Base-by-base conservation (phyloP, 371 early-diverging fungal species). In the Zancudomyces culisetae region DNA sequence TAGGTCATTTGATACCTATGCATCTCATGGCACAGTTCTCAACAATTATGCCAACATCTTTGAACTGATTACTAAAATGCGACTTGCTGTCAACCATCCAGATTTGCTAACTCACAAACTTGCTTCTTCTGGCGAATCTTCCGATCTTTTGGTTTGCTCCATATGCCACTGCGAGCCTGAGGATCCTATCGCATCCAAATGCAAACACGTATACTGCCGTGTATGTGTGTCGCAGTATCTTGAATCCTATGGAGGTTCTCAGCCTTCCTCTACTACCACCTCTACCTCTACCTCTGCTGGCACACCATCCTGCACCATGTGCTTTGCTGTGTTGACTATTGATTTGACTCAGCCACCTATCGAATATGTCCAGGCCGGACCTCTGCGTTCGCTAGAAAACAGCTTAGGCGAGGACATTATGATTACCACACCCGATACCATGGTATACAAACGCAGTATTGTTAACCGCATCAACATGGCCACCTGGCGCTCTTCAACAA, bases 11-110 rank as follows among this genome's bases (percentile, higher is more conserved):
- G 77, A 77, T 2, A 83, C 85, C 0, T 97, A 92, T 68, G 85
- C 85, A 2, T 72, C 74, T 45, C 72, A 80, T 57, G 85, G 82
- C 13, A 86, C 94, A 0, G 87, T 94, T 1, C 69, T 90, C 43
- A 92, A 90, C 62, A 84, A 95, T 61, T 98, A 94, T 59, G 92
- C 92, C 43, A 82, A 90, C 57, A 91, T 95, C 52, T 83, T 85
- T 61, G 84, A 84, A 60, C 59, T 85, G 30, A 60, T 85, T 39
- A 83, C 76, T 15, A 75, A 76, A 46, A 81, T 83, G 83, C 70
- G 78, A 20, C 67, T 73, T 53, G 74, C 87, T 27, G 90, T 85
- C 29, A 89, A 96, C 64, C 98, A 97, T 66, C 95, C 95, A 1
- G 84, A 83, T 57, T 59, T 87, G 54, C 76, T 83, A 35, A 60